Percentiles rank a stretch among this genome's conserved stretches.
These are phyloP conservation scores for Curvularia spicifera DNA, from an alignment of 2,329 filamentous ascomycete genomes.

Conservation along the genomic window DNA sequence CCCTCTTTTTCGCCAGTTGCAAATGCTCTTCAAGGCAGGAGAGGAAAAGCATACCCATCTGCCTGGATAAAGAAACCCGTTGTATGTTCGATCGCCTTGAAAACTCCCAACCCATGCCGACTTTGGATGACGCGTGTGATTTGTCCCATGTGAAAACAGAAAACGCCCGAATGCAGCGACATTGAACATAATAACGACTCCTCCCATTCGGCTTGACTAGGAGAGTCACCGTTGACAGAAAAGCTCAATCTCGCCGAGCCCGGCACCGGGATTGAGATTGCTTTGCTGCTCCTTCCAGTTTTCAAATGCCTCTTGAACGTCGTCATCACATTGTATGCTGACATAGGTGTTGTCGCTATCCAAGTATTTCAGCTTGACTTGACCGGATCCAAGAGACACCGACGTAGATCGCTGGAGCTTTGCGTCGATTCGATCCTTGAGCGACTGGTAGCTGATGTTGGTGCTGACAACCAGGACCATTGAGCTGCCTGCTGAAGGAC, in stretches of 20 bases:
- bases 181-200: background rate
- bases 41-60: background rate
- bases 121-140: background rate
- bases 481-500: slow-evolving; percentile 77
- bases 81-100: background rate
- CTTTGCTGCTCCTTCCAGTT: slow-evolving; percentile 84
- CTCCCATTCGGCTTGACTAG: background rate
- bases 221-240: slow-evolving; percentile 46
- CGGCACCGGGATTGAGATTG: slow-evolving; percentile 63
- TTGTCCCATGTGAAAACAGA: background rate
- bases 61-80: background rate
- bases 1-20: background rate
- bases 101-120: slow-evolving; percentile 15
- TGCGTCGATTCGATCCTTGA: slow-evolving; percentile 94
- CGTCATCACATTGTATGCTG: slow-evolving; percentile 92
- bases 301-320: slow-evolving; percentile 93
- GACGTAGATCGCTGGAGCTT: slow-evolving; percentile 88
- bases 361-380: slow-evolving; percentile 85
- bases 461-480: slow-evolving; percentile 95
- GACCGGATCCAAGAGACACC: slow-evolving; percentile 80
- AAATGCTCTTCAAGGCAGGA: background rate
- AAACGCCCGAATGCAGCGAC: slow-evolving; percentile 4
- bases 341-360: slow-evolving; percentile 89
- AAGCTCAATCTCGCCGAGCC: slow-evolving; percentile 83
- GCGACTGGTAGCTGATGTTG: slow-evolving; percentile 91